Percentiles rank a stretch among this genome's conserved stretches.
These are phyloP conservation scores for Podaxis sp. DNA, from an alignment of 768 basidiomycete species.

Conservation along the genomic window DNA sequence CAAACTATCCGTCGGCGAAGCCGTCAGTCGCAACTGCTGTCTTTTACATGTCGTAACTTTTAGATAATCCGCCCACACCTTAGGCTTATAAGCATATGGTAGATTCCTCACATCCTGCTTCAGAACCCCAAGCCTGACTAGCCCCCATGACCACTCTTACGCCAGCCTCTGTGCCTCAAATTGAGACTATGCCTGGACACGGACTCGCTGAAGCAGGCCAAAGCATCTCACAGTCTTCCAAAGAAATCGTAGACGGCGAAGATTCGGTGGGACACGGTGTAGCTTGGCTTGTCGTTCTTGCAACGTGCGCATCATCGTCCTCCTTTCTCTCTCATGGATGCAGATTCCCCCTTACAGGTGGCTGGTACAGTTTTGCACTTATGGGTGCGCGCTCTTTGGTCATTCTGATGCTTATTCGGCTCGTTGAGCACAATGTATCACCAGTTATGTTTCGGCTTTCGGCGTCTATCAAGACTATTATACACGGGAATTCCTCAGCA, in stretches of 20 bases:
- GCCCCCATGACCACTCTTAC: not conserved
- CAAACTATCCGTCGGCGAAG: slow-evolving; percentile 1
- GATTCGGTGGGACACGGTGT: not conserved
- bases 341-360: slow-evolving; percentile 22
- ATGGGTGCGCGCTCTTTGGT: slow-evolving; percentile 27
- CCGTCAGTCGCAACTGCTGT: not conserved
- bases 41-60: slow-evolving; percentile 8
- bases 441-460: slow-evolving; percentile 39
- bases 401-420: not conserved
- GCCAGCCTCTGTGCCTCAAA: not conserved
- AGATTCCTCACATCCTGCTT: not conserved
- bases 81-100: slow-evolving; percentile 19
- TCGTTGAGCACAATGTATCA: slow-evolving; percentile 1
- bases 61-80: not conserved
- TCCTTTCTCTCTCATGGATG: not conserved
- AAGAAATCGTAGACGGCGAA: not conserved
- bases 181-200: not conserved
- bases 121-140: not conserved
- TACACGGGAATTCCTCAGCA: slow-evolving; percentile 32
- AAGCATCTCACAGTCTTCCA: not conserved
- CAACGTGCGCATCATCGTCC: slow-evolving; percentile 31
- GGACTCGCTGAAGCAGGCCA: not conserved
- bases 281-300: slow-evolving; percentile 38
- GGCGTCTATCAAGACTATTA: slow-evolving; percentile 49
- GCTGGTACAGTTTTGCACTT: slow-evolving; percentile 42